Evolutionary conservation across 1,284 basidiomycete genomes (phyloP), one percentile per base, ranked within the genome.

Genomic region (Ceraceosorus bombacis): DNA sequence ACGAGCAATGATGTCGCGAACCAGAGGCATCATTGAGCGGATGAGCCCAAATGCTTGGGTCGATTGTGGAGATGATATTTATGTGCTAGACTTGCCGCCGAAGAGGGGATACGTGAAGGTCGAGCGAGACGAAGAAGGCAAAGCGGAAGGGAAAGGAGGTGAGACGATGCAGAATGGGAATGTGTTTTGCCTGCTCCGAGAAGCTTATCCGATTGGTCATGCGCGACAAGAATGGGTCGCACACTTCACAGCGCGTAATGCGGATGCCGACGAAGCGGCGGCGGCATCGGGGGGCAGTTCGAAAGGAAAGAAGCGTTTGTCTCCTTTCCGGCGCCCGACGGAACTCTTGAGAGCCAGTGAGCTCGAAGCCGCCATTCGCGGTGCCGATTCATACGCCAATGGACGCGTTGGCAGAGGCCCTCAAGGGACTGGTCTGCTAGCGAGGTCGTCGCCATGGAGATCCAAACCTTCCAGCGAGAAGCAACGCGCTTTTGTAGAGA

Each of bases 91-190:
- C 66, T 85, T 88, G 60, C 70, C 64, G 4, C 78, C 92, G 15
- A 85, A 85, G 4, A 83, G 82, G 61, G 90, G 91, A 0, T 84
- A 84, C 71, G 81, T 95, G 58, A 84, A 85, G 27, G 82, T 96
- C 12, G 83, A 87, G 62, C 82, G 80, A 9, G 36, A 17, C 46
- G 39, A 37, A 7, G 58, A 61, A 27, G 38, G 17, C n/a, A 43
- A 60, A 9, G 51, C 63, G 49, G n/a, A 15, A 17, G 37, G n/a
- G 17, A 41, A 2, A 12, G 15, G 49, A n/a, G 41, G n/a, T 9
- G 41, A 15, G 8, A 38, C 51, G 7, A 27, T 27, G 27, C 27
- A 27, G 27, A 27, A 27, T 27, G 27, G 27, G 27, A 27, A 27
- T 27, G 27, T 27, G 27, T 3, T 27, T 27, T 27, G 27, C 27